Evolutionary conservation across 768 basidiomycete genomes (phyloP).

Genomic region (Russula vinacea): DNA sequence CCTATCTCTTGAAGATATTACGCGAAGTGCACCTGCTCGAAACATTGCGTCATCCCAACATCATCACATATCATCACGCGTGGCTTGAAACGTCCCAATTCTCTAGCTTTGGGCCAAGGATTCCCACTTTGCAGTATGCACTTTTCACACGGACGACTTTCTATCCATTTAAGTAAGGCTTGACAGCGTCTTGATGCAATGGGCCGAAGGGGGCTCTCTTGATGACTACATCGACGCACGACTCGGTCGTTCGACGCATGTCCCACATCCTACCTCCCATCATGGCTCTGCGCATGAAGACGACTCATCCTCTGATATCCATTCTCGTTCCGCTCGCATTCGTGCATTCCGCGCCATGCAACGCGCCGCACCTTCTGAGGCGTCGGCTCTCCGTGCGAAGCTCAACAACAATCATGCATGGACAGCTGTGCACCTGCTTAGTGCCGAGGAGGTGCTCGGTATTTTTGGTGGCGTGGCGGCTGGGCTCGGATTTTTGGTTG

Average conservation of each 20-base stretch:
- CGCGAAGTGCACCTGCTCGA: conserved; percentile 87
- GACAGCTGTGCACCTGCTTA: conserved; percentile 80
- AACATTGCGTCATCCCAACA: conserved; percentile 84
- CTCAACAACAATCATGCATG: conserved; percentile 44
- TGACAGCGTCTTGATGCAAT: conserved; percentile 82
- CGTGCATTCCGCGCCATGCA: conserved; percentile 72
- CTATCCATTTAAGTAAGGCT: background rate
- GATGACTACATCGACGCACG: conserved; percentile 85
- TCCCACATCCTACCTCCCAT: conserved; percentile 39
- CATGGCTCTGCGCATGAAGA: conserved; percentile 42
- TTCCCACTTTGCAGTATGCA: conserved; percentile 82
- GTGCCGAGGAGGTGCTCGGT: conserved; percentile 77
- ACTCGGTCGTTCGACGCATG: conserved; percentile 49
- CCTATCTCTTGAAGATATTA: conserved; percentile 78
- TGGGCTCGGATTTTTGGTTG: conserved; percentile 83
- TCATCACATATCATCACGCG: conserved; percentile 92
- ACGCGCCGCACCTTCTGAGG: conserved; percentile 59
- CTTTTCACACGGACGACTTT: background rate
- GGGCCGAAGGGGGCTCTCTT: conserved; percentile 85
- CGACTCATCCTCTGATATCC: conserved; percentile 27
- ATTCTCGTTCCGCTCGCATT: conserved; percentile 68
- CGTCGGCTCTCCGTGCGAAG: conserved; percentile 55
- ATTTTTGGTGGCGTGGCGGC: conserved; percentile 81
- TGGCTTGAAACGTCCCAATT: conserved; percentile 89
- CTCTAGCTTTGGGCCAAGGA: conserved; percentile 82